Evolutionary conservation across 257 asterid species (phyloP).

Genomic region (Paulownia fortunei): DNA sequence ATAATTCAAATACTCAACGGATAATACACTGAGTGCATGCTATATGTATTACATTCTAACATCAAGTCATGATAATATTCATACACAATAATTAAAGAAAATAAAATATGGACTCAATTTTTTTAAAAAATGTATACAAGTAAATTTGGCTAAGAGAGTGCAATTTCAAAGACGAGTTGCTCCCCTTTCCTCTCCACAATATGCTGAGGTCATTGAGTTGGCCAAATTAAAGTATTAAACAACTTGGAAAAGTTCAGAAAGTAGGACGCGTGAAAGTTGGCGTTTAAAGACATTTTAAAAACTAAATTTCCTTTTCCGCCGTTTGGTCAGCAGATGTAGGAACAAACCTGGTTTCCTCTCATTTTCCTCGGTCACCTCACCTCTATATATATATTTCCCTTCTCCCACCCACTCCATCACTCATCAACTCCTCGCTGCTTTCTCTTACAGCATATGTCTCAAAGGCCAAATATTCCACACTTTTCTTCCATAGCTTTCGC

Average conservation of each 20-base stretch:
- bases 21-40: no score
- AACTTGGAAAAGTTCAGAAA: neutral
- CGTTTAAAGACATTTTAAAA: neutral
- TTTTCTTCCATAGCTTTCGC: no score
- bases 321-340: neutral
- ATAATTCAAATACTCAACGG: no score
- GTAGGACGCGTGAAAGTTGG: conserved; percentile 9
- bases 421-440: no score
- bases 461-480: no score
- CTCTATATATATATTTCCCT: neutral
- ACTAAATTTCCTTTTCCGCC: neutral
- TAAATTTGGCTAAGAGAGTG: no score
- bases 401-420: neutral
- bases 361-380: neutral
- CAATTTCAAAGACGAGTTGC: neutral
- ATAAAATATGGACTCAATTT: no score
- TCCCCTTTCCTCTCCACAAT: neutral
- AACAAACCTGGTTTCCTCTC: neutral
- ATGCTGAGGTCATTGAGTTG: neutral
- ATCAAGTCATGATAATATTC: no score
- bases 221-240: neutral
- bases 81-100: no score
- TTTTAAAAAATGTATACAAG: no score
- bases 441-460: neutral
- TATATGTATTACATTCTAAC: no score